Percentiles rank a stretch among this genome's conserved stretches.
These are phyloP conservation scores for Emergomyces orientalis DNA, from an alignment of 2,329 filamentous ascomycete genomes.

Conservation along the genomic window DNA sequence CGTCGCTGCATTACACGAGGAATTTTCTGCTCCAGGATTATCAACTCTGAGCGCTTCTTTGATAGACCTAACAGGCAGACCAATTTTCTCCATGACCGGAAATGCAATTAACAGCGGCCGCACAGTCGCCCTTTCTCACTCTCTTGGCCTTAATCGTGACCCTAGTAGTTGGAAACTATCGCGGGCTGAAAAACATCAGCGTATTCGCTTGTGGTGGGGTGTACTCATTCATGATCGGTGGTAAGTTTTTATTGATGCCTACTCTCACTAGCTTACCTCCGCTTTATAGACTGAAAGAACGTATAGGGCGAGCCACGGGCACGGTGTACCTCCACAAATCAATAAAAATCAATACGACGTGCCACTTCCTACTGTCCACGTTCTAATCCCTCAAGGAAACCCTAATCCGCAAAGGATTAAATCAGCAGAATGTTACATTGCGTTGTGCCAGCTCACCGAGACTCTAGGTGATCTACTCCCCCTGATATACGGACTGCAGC, in stretches of 20 bases:
- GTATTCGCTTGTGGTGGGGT: constrained; percentile 49
- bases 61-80: constrained; percentile 51
- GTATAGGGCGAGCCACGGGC: constrained; percentile 44
- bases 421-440: constrained; percentile 44
- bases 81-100: constrained; percentile 51
- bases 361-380: constrained; percentile 41
- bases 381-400: constrained; percentile 30
- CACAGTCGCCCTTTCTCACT: constrained; percentile 46
- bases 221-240: constrained; percentile 50
- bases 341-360: constrained; percentile 48
- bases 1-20: constrained; percentile 51
- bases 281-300: neutral
- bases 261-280: neutral
- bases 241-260: constrained; percentile 20
- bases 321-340: constrained; percentile 48
- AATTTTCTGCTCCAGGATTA: constrained; percentile 49
- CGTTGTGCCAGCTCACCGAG: constrained; percentile 43
- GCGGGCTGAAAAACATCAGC: constrained; percentile 42
- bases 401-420: constrained; percentile 34
- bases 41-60: constrained; percentile 50
- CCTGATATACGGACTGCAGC: constrained; percentile 38
- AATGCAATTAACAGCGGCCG: constrained; percentile 48
- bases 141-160: constrained; percentile 48
- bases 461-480: constrained; percentile 39
- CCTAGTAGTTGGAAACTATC: constrained; percentile 46